Evolutionary conservation across 2,329 filamentous ascomycete genomes (phyloP).

Genomic region (Chrysoporthe cubensis): DNA sequence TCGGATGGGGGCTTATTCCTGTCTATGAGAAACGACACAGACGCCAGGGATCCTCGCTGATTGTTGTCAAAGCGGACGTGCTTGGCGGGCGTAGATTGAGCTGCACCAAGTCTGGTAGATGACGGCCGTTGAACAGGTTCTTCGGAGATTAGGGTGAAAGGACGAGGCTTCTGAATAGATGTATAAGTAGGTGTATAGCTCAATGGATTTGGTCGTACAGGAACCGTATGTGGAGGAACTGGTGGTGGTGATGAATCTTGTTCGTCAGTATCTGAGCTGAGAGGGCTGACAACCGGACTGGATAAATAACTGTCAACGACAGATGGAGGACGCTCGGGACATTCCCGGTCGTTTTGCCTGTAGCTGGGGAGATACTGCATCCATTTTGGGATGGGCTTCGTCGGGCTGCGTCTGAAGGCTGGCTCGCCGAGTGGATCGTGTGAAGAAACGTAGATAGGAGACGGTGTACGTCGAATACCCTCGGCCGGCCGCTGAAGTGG

Average conservation of each 20-base stretch:
- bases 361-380: slow-evolving; percentile 43
- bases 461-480: slow-evolving; percentile 14
- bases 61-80: slow-evolving; percentile 22
- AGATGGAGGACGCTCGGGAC: slow-evolving; percentile 17
- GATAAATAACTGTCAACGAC: slow-evolving; percentile 25
- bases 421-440: slow-evolving; percentile 51
- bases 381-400: slow-evolving; percentile 56
- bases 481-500: not conserved
- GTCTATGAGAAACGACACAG: not conserved
- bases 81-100: slow-evolving; percentile 5
- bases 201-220: not conserved
- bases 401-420: slow-evolving; percentile 51
- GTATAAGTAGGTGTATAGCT: not conserved
- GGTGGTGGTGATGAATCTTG: slow-evolving; percentile 9
- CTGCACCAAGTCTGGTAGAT: slow-evolving; percentile 5
- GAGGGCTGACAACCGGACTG: not conserved
- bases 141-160: slow-evolving; percentile 24
- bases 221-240: slow-evolving; percentile 14
- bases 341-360: not conserved
- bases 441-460: slow-evolving; percentile 54
- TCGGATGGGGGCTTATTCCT: slow-evolving; percentile 27
- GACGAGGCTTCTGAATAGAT: slow-evolving; percentile 12
- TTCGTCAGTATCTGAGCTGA: slow-evolving; percentile 9
- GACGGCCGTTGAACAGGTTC: slow-evolving; percentile 26
- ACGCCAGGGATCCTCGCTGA: not conserved